Percentiles rank a stretch among this genome's conserved stretches.
phyloP scores from a whole-genome alignment of 805 yeast species.

The Wickerhamiella domercqiae region DNA sequence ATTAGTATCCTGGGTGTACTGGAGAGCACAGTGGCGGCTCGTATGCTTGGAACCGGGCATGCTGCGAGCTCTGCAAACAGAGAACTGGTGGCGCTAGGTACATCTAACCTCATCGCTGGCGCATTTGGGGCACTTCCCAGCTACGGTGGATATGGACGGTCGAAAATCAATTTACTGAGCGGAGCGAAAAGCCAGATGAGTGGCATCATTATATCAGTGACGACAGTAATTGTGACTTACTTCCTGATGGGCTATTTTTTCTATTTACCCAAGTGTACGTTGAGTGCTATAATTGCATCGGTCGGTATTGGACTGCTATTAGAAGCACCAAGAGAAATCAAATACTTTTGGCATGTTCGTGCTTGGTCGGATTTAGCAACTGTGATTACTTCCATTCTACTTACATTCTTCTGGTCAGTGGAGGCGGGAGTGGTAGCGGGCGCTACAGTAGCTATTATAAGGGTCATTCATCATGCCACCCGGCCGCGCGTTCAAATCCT shows the following conservation, averaged over 20 bases:
- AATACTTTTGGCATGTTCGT: slow-evolving; percentile 52
- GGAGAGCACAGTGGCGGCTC: slow-evolving; percentile 86
- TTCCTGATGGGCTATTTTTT: slow-evolving; percentile 48
- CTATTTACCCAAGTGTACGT: slow-evolving; percentile 61
- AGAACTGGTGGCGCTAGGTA: slow-evolving; percentile 80
- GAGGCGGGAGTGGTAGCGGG: slow-evolving; percentile 89
- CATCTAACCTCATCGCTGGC: slow-evolving; percentile 50
- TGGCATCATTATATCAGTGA: slow-evolving; percentile 69
- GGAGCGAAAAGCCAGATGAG: slow-evolving; percentile 79
- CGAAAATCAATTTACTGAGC: slow-evolving; percentile 71
- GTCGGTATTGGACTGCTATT: slow-evolving; percentile 66
- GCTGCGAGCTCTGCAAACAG: slow-evolving; percentile 59
- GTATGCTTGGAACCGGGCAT: slow-evolving; percentile 62
- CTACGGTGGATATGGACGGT: slow-evolving; percentile 92
- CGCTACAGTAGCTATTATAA: slow-evolving; percentile 56
- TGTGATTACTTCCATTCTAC: slow-evolving; percentile 44
- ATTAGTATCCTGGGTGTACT: slow-evolving; percentile 81
- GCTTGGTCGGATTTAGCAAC: slow-evolving; percentile 70
- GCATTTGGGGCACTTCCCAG: slow-evolving; percentile 56
- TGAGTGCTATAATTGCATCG: slow-evolving; percentile 63
- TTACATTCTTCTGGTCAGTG: slow-evolving; percentile 59
- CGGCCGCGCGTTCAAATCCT: slow-evolving; percentile 72
- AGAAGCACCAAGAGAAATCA: slow-evolving; percentile 69
- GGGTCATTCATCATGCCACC: slow-evolving; percentile 70
- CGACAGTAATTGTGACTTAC: slow-evolving; percentile 50